Evolutionary conservation across 2,329 filamentous ascomycete species (phyloP).

Genomic region (Fusarium nurragi): DNA sequence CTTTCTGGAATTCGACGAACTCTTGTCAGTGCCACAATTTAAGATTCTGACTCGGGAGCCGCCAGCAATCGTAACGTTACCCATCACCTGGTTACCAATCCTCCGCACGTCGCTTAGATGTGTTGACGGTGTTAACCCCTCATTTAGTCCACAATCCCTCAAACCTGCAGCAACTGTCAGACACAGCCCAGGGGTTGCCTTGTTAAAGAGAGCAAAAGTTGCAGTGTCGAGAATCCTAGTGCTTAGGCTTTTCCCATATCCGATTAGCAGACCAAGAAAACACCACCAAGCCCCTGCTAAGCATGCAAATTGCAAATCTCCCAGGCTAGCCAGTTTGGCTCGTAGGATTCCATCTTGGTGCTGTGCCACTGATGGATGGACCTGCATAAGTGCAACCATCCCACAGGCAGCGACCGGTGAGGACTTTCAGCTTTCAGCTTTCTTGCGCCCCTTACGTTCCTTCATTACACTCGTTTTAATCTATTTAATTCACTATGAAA

Average conservation of each 20-base stretch:
- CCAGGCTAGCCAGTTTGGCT: background rate
- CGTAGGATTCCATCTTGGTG: background rate
- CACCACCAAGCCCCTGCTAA: background rate
- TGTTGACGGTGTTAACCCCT: no score
- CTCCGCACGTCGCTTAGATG: no score
- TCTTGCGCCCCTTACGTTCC: background rate
- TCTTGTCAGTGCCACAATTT: no score
- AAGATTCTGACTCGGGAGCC: no score
- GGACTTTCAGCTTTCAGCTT: background rate
- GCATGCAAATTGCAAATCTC: background rate
- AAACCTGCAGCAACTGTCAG: no score
- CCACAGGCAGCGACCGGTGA: fast-evolving
- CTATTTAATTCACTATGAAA: background rate
- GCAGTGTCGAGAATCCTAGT: background rate
- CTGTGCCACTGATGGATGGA: background rate
- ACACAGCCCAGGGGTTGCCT: background rate
- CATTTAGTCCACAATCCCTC: no score
- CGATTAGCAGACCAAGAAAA: background rate
- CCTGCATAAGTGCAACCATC: background rate
- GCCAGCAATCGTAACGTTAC: no score
- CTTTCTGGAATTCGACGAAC: no score
- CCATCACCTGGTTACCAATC: no score
- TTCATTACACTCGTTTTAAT: background rate
- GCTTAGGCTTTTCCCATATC: background rate
- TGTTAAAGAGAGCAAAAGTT: background rate